A percentile compares a stretch with the other conserved stretches of the same genome.
Conservation (phyloP, 495 filamentous ascomycete genomes). For the Aspergillus sparsus region DNA sequence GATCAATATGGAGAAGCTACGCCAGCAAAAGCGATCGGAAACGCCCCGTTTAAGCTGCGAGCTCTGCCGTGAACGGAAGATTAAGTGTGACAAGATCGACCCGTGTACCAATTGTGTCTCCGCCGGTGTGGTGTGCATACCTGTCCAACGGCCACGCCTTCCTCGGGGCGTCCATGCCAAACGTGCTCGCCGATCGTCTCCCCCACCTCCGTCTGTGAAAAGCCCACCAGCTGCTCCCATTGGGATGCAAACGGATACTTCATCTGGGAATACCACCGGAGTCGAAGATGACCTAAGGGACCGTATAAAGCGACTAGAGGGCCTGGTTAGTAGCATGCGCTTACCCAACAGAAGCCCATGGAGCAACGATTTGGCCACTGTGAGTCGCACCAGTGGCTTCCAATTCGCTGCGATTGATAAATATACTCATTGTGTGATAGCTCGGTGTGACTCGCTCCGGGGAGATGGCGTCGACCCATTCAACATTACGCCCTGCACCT, state of each 20-base stretch:
- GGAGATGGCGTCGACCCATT: too few species aligned
- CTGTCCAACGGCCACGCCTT: constrained; percentile 21
- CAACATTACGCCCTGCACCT: neutral
- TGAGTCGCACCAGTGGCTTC: too few species aligned
- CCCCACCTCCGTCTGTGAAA: neutral
- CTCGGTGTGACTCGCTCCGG: too few species aligned
- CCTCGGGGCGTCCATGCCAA: constrained; percentile 10
- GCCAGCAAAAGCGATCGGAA: neutral
- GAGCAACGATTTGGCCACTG: neutral
- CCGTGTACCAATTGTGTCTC: constrained; percentile 70
- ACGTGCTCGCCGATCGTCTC: neutral
- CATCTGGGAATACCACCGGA: neutral
- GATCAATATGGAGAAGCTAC: neutral
- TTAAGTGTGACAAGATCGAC: constrained; percentile 71
- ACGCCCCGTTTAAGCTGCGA: constrained; percentile 34
- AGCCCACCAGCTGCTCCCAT: neutral
- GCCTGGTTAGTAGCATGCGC: neutral
- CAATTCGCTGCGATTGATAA: too few species aligned
- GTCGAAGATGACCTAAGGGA: neutral
- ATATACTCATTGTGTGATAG: too few species aligned
- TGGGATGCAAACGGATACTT: neutral
- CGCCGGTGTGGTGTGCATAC: constrained; percentile 60
- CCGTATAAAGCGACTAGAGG: neutral
- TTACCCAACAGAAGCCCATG: neutral
- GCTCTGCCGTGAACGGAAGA: constrained; percentile 52